Evolutionary conservation across 208 protist species (phyloP), one percentile per base, ranked within the genome.

Genomic region (Angomonas desouzai): DNA sequence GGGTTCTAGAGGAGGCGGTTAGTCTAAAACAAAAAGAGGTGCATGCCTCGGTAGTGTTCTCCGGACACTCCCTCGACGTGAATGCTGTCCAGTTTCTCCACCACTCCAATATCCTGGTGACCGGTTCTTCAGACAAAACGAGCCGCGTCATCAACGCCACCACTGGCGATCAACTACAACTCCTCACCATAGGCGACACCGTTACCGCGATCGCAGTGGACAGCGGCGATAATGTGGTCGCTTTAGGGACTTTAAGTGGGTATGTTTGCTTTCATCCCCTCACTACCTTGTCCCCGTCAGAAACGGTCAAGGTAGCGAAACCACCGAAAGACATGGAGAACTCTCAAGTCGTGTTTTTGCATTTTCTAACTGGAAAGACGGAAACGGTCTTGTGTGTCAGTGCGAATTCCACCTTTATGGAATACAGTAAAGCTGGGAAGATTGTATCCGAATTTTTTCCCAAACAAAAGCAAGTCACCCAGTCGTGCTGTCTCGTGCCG

Each of bases 1-100:
- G 89, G 86, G 64, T 38, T 7, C 48, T 91, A 1, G 62, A 76
- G 3, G 34, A 72, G 0, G 64, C 88, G 70, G 71, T 70, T 6
- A 55, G 70, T 28, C 69, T 80, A 23, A 59, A 58, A 1, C 34
- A 59, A 28, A 62, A 74, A 6, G 72, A 77, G 18, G 64, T 75
- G 0, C 27, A 66, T 27, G 68, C 79, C 27, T 57, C 55, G 9
- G 65, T 64, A 48, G 57, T 80, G 40, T 92, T 92, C 61, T 78
- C 78, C 38, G 80, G 80, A 1, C 89, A 95, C 72, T 87, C 86
- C 1, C 68, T 92, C 4, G 48, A 59, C 27, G 89, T 91, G 9
- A 76, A 75, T 59, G 77, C 74, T 56, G 87, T 86, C 49, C 30
- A 66, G 27, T 92, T 92, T 66, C 62, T 91, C n/a, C 66, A 77